Conservation (phyloP, 352 stramenopile genomes). For the Pythium myriotylum region DNA sequence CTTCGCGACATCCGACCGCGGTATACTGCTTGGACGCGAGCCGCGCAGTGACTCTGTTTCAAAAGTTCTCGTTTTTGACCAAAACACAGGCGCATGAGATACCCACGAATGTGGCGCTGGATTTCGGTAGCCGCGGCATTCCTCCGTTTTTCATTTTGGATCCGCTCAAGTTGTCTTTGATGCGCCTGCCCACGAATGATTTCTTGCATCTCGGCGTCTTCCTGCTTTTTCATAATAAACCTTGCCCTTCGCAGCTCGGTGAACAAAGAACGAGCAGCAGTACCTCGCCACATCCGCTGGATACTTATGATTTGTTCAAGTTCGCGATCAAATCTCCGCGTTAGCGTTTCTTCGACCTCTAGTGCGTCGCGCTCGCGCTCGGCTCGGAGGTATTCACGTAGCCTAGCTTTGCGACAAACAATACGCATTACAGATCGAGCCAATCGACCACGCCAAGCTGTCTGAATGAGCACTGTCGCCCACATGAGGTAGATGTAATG, state of each 20-base stretch:
- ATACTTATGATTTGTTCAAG: slow-evolving; percentile 62
- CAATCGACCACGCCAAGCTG: slow-evolving; percentile 64
- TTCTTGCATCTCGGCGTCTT: slow-evolving; percentile 71
- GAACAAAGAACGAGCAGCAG: slow-evolving; percentile 65
- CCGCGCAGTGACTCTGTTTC: slow-evolving; percentile 45
- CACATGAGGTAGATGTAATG: slow-evolving; percentile 61
- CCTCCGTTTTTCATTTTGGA: slow-evolving; percentile 42
- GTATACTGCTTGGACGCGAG: slow-evolving; percentile 70
- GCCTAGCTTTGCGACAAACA: slow-evolving; percentile 49
- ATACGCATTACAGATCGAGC: slow-evolving; percentile 51
- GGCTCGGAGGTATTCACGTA: slow-evolving; percentile 69
- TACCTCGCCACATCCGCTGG: slow-evolving; percentile 72
- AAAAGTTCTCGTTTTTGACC: slow-evolving; percentile 57
- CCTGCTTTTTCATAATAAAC: slow-evolving; percentile 65
- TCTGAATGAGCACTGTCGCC: slow-evolving; percentile 74
- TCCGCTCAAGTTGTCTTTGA: slow-evolving; percentile 50
- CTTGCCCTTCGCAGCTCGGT: slow-evolving; percentile 57
- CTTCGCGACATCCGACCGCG: slow-evolving; percentile 67
- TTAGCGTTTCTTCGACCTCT: slow-evolving; percentile 44
- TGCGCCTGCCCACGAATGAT: slow-evolving; percentile 54
- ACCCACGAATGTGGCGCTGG: slow-evolving; percentile 68
- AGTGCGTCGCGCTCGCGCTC: slow-evolving; percentile 69
- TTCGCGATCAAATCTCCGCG: slow-evolving; percentile 48
- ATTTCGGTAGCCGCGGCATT: slow-evolving; percentile 67
- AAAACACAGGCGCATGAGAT: slow-evolving; percentile 56